A percentile compares a stretch with the other conserved stretches of the same genome.
Conservation (phyloP, 2,329 filamentous ascomycete genomes). For the Kalmusia sp. region DNA sequence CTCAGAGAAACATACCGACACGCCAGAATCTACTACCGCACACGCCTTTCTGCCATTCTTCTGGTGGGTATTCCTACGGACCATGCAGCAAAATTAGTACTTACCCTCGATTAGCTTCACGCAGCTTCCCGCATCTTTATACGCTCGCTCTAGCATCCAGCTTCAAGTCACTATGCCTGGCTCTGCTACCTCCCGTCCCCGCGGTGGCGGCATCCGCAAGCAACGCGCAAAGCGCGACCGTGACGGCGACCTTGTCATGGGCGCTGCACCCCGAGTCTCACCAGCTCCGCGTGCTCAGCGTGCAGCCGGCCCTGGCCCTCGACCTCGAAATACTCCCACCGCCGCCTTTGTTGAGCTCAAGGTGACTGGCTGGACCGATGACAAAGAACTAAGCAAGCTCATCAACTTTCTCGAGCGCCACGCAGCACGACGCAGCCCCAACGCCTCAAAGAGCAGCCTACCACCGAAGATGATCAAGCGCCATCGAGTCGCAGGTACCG, state of each 20-base stretch:
- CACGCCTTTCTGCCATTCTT: background rate
- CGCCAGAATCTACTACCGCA: too few species aligned
- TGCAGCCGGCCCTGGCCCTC: slow-evolving; percentile 5
- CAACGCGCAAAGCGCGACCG: slow-evolving; percentile 57
- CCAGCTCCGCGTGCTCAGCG: background rate
- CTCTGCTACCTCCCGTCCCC: slow-evolving; percentile 10
- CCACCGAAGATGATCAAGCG: slow-evolving; percentile 46
- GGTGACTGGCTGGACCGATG: slow-evolving; percentile 50
- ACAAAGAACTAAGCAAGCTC: slow-evolving; percentile 41
- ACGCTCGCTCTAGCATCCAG: background rate
- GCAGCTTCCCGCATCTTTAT: background rate
- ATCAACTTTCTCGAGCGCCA: slow-evolving; percentile 48
- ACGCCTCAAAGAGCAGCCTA: slow-evolving; percentile 28
- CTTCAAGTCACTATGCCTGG: slow-evolving; percentile 6
- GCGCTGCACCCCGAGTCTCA: slow-evolving; percentile 44
- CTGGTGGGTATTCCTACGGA: background rate
- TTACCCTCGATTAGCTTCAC: background rate
- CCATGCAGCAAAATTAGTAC: background rate
- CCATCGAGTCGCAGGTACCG: slow-evolving; percentile 43
- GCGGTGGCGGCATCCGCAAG: slow-evolving; percentile 23
- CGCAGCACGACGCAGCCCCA: slow-evolving; percentile 43
- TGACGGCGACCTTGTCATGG: slow-evolving; percentile 70
- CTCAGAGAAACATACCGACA: too few species aligned
- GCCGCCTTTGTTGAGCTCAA: slow-evolving; percentile 31
- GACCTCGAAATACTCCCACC: slow-evolving; percentile 1